Conservation (phyloP, 1,139 yeast genomes). For the Meyerozyma guilliermondii region DNA sequence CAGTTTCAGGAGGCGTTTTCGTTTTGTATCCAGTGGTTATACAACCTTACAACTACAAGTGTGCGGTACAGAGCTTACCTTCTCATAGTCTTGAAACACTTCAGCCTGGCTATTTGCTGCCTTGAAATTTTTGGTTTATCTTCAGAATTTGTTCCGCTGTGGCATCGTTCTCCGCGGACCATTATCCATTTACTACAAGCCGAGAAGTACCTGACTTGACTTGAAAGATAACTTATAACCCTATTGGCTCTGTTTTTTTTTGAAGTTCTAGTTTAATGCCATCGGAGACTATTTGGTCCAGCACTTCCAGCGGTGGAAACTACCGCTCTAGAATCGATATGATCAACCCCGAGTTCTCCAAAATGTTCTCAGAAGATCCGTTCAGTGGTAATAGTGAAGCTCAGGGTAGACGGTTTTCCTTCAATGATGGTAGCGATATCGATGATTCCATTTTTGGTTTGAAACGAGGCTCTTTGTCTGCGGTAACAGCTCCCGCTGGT, state of each 20-base stretch:
- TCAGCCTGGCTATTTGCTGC: background rate
- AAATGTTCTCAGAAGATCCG: slow-evolving; percentile 18
- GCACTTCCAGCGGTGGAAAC: slow-evolving; percentile 27
- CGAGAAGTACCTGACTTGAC: too few relatives aligned
- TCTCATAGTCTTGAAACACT: too few relatives aligned
- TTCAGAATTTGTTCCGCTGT: background rate
- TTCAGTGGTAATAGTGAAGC: slow-evolving; percentile 7
- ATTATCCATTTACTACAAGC: background rate
- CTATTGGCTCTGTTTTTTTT: too few relatives aligned
- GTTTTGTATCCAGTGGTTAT: background rate
- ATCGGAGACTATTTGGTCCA: slow-evolving; percentile 39
- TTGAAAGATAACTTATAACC: too few relatives aligned
- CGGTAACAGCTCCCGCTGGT: slow-evolving; percentile 39
- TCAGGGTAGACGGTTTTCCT: slow-evolving; percentile 25
- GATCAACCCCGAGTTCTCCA: slow-evolving; percentile 47
- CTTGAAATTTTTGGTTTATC: background rate
- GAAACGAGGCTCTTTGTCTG: slow-evolving; percentile 46
- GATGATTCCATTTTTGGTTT: slow-evolving; percentile 39
- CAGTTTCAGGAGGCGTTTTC: background rate
- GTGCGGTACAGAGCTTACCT: too few relatives aligned
- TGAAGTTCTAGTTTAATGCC: slow-evolving; percentile 11
- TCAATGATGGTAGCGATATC: slow-evolving; percentile 43
- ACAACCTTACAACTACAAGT: too few relatives aligned
- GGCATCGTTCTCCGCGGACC: background rate
- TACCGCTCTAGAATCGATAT: slow-evolving; percentile 32